Percentiles rank a stretch among this genome's conserved stretches.
phyloP scores from a whole-genome alignment of 768 basidiomycete genomes.

The Goffeauzyma gilvescens region DNA sequence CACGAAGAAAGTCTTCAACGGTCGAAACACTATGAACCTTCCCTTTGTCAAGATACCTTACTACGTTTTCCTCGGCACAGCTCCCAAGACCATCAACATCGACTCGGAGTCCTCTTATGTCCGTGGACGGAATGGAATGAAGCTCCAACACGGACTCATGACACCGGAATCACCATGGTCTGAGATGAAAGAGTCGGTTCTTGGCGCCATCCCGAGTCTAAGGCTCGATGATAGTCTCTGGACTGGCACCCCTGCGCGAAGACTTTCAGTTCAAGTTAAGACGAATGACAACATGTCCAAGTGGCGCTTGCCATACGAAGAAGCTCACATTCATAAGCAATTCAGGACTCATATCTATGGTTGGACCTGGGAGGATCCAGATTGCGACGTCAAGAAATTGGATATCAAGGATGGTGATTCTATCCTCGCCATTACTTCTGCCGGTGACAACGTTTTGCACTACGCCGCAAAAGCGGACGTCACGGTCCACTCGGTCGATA shows the following conservation, averaged over 20 bases:
- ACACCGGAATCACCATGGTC: constrained; percentile 27
- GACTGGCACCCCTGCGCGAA: neutral
- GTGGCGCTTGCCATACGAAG: constrained; percentile 55
- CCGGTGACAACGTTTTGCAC: constrained; percentile 62
- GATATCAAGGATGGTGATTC: constrained; percentile 44
- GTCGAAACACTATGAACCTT: constrained; percentile 50
- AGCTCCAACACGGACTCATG: constrained; percentile 19
- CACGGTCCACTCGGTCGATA: constrained; percentile 51
- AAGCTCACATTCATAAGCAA: constrained; percentile 49
- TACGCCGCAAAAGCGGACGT: constrained; percentile 52
- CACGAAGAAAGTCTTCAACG: constrained; percentile 56
- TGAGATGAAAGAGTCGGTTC: constrained; percentile 1
- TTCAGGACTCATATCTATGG: constrained; percentile 34
- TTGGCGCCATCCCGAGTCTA: neutral
- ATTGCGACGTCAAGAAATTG: constrained; percentile 50
- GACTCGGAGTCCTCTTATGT: constrained; percentile 5
- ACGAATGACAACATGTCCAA: constrained; percentile 14
- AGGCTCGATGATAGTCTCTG: neutral
- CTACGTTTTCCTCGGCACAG: constrained; percentile 56
- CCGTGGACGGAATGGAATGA: neutral
- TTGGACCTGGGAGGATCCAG: constrained; percentile 47
- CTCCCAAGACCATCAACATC: constrained; percentile 36
- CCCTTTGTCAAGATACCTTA: constrained; percentile 47
- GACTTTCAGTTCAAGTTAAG: neutral
- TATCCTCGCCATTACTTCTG: constrained; percentile 55